Evolutionary conservation across 176 grass and related monocot genomes (phyloP), one percentile per base, ranked within the genome.

Genomic region (Carex myosuroides): DNA sequence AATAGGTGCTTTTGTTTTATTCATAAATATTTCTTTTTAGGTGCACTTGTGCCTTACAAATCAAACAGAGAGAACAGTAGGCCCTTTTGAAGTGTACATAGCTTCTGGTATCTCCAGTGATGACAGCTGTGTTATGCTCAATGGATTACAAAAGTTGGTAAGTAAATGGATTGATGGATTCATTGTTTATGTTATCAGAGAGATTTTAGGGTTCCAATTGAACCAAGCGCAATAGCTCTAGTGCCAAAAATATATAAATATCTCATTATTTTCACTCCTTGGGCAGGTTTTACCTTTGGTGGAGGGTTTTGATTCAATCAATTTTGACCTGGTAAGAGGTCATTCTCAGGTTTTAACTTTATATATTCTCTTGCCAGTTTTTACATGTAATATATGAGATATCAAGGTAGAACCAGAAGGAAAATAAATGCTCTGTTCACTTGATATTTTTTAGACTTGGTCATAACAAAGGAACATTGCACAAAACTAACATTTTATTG

Each of bases 61-160:
- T 73, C 88, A 92, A 85, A 89, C 84, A 26, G 96, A 99, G 48
- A 93, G 90, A 92, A 95, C 96, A 58, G 80, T 99, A 83, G 96
- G 96, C 30, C 96, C 96, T 71, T 99, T 99, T 82, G 96, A 99
- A 94, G 89, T 95, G 37, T 99, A 89, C 87, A 58, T 93, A 75
- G 83, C 93, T 83, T 83, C 88, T 80, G 86, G 87, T 59, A 76
- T 90, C 61, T 74, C 87, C 64, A 79, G 81, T 84, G 93, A 90
- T 71, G 91, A 92, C 29, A 95, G 89, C 81, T 13, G 42, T 90
- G 90, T 95, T 87, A 84, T 95, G 87, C 76, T 95, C 53, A 95
- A 99, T 89, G 96, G 96, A 88, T 86, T 93, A 76, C 93, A 99
- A 62, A 99, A 99, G 59, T 84, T 93, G 93, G 96, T 99, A 89